Evolutionary conservation across 495 filamentous ascomycete species (phyloP), one percentile per base, ranked within the genome.

Genomic region (Penicillium lividum): DNA sequence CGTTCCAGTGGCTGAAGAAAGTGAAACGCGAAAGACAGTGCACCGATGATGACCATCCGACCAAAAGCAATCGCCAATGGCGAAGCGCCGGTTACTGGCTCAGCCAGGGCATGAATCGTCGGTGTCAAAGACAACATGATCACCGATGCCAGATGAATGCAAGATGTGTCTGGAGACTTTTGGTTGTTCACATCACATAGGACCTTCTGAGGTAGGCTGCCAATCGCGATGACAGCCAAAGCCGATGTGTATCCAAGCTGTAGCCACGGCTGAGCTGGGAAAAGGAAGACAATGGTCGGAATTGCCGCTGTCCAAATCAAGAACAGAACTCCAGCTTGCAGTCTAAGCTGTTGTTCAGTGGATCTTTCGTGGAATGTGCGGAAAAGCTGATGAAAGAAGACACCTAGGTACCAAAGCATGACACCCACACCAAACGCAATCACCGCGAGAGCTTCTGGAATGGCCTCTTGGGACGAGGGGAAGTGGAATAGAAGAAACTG

Each of bases 31-130:
- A 38, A 29, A 4, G 52, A 47, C 36, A 51, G 8, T 16, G 30
- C n/a, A 36, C 29, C 51, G 25, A 38, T 31, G 25, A 60, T 49
- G 27, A 54, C 53, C 11, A 60, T 8, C 22, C 29, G 52, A 13
- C 58, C 29, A 51, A 56, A 55, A 16, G 46, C 46, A n/a, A 45
- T 31, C 18, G 52, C 52, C 29, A 60, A 56, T 13, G 38, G 16
- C 7, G 46, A 27, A 10, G 34, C n/a, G 3, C 16, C 30, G 2
- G 36, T 40, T 15, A 51, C 36, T 8, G 47, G 52, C 15, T 54
- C 34, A 2, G 57, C 52, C 13, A 60, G 51, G 15, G 51, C 46
- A 51, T 60, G 36, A 18, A 60, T 51, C 0, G 45, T 55, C 50
- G 51, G 57, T 34, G 49, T 51, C 3, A 57, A 33, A 18, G 54